phyloP scores from a whole-genome alignment of 2,329 filamentous ascomycete genomes.

The Aureobasidium musti region DNA sequence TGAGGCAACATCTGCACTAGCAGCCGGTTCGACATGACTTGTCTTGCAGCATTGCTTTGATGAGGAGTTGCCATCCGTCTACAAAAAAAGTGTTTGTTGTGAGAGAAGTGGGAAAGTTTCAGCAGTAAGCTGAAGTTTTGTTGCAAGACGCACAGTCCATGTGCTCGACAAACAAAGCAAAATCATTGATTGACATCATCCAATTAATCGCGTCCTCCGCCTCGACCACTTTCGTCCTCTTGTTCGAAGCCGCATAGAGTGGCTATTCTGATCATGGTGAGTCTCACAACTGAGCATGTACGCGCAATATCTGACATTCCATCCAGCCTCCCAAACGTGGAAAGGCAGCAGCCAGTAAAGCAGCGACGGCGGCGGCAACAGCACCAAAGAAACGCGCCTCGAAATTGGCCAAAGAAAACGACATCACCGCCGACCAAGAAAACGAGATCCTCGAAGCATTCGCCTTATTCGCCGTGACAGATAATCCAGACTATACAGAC shows the following conservation, averaged over 20 bases:
- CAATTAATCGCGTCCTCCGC: conserved; percentile 16
- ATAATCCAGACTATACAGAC: conserved; percentile 55
- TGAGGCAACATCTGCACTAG: background rate
- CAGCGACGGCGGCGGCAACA: conserved; percentile 33
- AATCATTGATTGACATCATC: conserved; percentile 8
- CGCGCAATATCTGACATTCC: background rate
- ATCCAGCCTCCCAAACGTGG: conserved; percentile 32
- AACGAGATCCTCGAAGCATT: conserved; percentile 90
- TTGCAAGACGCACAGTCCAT: conserved; percentile 15
- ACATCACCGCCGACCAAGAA: conserved; percentile 81
- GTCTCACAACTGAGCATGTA: background rate
- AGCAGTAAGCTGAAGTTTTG: conserved; percentile 6
- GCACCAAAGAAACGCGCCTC: conserved; percentile 64
- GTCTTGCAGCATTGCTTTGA: conserved; percentile 5
- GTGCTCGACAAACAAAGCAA: conserved; percentile 23
- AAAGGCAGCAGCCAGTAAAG: conserved; percentile 28
- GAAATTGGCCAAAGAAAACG: conserved; percentile 89
- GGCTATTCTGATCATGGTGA: conserved; percentile 5
- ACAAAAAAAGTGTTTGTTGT: background rate
- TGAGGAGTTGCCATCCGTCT: background rate
- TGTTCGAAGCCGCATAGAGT: background rate
- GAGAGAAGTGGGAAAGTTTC: conserved; percentile 4
- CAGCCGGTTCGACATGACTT: background rate
- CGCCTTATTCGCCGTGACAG: conserved; percentile 64
- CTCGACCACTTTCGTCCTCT: conserved; percentile 8